phyloP scores from a whole-genome alignment of 2,329 filamentous ascomycete species.

The Botrytis tulipae region DNA sequence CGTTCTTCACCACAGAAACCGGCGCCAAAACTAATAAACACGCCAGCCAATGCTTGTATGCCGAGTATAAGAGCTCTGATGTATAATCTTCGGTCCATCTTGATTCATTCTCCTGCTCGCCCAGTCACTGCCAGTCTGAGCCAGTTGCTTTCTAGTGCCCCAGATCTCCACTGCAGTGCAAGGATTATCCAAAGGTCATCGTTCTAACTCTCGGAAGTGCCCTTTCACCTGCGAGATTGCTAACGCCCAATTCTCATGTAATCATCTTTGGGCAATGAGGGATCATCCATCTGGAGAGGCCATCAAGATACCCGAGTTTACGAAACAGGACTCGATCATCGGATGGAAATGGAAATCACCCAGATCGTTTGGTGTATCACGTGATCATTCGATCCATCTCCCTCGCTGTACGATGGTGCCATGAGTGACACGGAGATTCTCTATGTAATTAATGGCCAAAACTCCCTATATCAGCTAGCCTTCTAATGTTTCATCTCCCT shows the following conservation, averaged over 20 bases:
- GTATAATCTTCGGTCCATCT: not conserved
- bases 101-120: not conserved
- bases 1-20: not conserved
- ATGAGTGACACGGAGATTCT: not conserved
- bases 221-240: conserved; percentile 1
- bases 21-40: not conserved
- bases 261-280: not conserved
- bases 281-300: not conserved
- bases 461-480: not conserved
- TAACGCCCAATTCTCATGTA: not conserved
- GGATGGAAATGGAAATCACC: not conserved
- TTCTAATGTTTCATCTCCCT: not conserved
- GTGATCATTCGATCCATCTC: not conserved
- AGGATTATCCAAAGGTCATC: conserved; percentile 1
- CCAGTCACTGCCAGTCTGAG: not conserved
- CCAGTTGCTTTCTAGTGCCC: not conserved
- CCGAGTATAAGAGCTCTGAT: not conserved
- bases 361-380: not conserved
- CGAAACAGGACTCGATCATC: not conserved
- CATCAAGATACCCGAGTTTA: not conserved
- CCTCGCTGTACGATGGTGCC: not conserved
- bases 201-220: not conserved
- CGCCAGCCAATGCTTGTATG: not conserved
- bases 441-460: not conserved
- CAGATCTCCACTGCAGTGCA: not conserved